A percentile compares a stretch with the other conserved stretches of the same genome.
These are phyloP conservation scores for Pleoardoris graminearum DNA, from an alignment of 2,329 filamentous ascomycete genomes.

Conservation along the genomic window DNA sequence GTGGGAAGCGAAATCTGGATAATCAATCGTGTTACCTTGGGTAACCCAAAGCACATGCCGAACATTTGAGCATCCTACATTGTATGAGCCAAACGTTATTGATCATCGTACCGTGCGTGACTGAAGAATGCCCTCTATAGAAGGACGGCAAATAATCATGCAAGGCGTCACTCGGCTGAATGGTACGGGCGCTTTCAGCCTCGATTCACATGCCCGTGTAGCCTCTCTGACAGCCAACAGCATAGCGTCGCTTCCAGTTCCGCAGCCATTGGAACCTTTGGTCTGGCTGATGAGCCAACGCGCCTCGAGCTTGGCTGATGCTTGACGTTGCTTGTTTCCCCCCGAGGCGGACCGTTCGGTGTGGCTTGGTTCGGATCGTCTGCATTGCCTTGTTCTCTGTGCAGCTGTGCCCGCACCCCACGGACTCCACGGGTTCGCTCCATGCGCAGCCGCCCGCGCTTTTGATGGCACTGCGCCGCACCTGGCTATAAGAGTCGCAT, in stretches of 20 bases:
- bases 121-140: no score
- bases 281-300: not conserved
- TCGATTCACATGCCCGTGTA: no score
- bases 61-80: no score
- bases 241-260: not conserved
- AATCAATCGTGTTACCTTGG: not conserved
- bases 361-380: constrained; percentile 6
- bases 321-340: constrained; percentile 18
- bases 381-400: constrained; percentile 12
- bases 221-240: no score
- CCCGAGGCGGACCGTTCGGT: not conserved
- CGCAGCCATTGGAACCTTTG: not conserved
- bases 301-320: constrained; percentile 6
- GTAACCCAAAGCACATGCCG: not conserved
- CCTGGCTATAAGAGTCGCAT: not conserved
- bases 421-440: constrained; percentile 10
- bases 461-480: constrained; percentile 1
- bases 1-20: not conserved
- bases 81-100: no score
- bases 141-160: no score
- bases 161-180: no score
- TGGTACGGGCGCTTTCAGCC: no score
- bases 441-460: constrained; percentile 5
- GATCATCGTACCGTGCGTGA: no score
- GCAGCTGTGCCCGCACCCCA: constrained; percentile 5